Conservation (phyloP, 129 eudicot species). For the Helichrysum umbraculigerum region DNA sequence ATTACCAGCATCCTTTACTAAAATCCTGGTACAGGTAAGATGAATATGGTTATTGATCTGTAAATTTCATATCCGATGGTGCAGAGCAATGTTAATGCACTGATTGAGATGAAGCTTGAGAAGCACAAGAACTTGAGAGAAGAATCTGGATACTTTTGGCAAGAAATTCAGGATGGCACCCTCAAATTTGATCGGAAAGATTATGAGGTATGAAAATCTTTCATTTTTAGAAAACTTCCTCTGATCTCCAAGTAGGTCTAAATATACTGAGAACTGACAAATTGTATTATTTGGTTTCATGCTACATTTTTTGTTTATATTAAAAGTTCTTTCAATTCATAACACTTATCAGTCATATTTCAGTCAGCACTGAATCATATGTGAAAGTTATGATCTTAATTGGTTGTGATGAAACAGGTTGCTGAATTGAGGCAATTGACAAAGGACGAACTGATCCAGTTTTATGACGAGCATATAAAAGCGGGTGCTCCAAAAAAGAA, state of each 20-base stretch:
- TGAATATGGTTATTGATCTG: slow-evolving; percentile 1
- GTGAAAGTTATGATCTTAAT: background rate
- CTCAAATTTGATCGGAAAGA: slow-evolving; percentile 86
- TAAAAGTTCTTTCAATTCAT: background rate
- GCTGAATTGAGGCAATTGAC: slow-evolving; percentile 73
- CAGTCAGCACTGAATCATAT: background rate
- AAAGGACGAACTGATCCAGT: slow-evolving; percentile 60
- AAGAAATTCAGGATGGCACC: slow-evolving; percentile 83
- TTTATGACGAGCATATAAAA: slow-evolving; percentile 76
- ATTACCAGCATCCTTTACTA: background rate
- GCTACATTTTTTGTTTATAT: background rate
- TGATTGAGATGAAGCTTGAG: slow-evolving; percentile 94
- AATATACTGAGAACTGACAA: background rate
- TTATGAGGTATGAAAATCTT: slow-evolving; percentile 59
- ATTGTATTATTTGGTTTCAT: background rate
- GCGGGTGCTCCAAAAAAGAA: slow-evolving; percentile 77
- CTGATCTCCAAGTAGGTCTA: background rate
- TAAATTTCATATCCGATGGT: slow-evolving; percentile 9
- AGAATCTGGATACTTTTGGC: slow-evolving; percentile 80
- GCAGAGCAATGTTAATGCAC: slow-evolving; percentile 89
- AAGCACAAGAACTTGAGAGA: slow-evolving; percentile 94
- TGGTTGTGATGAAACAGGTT: slow-evolving; percentile 50
- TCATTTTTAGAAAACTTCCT: slow-evolving; percentile 2
- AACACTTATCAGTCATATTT: background rate
- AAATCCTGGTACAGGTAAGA: background rate